These are phyloP conservation scores for Nakazawaea peltata DNA, from an alignment of 805 yeast species.

Conservation along the genomic window DNA sequence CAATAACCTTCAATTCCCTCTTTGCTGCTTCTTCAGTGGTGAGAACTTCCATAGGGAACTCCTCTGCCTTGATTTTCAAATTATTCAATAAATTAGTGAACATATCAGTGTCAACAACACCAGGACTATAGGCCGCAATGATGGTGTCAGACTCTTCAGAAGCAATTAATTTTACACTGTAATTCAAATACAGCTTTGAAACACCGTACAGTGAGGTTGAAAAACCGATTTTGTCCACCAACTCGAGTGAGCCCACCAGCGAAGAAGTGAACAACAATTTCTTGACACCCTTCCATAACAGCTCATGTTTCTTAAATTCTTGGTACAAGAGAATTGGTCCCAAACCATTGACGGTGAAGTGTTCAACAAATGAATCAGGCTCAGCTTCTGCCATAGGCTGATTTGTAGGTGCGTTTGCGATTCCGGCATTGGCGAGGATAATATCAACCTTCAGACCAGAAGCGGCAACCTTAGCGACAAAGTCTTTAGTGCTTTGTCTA, in stretches of 20 bases:
- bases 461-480: background rate
- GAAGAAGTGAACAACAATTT: background rate
- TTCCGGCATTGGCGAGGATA: background rate
- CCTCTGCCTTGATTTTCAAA: too few species aligned
- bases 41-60: too few species aligned
- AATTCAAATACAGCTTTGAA: background rate
- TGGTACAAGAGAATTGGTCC: background rate
- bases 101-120: background rate
- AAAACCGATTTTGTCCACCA: too few species aligned
- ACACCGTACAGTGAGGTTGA: background rate
- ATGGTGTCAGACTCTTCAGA: background rate
- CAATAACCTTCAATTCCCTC: too few species aligned
- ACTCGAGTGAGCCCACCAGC: background rate
- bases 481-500: background rate
- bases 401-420: background rate
- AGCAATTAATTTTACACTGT: background rate
- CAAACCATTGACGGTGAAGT: background rate
- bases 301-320: background rate
- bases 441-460: background rate
- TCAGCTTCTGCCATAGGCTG: background rate
- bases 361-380: background rate
- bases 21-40: too few species aligned
- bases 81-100: too few species aligned
- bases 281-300: too few species aligned
- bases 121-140: background rate